Conservation (phyloP, 1,284 basidiomycete species). For the Laetiporus sulphureus region DNA sequence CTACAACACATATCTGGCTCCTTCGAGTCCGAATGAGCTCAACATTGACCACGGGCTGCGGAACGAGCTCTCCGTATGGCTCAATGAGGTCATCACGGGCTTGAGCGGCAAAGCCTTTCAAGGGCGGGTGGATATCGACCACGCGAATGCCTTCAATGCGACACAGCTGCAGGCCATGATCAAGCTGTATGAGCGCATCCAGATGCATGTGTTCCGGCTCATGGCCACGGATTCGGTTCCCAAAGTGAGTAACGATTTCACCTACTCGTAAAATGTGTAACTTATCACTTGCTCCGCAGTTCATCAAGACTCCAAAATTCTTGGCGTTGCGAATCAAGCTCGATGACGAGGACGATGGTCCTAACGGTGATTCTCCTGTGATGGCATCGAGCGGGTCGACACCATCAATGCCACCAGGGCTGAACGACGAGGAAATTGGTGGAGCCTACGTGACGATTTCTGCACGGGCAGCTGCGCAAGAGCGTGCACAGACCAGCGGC, state of each 20-base stretch:
- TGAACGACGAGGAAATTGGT: conserved; percentile 61
- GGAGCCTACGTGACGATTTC: conserved; percentile 83
- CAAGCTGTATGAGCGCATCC: conserved; percentile 91
- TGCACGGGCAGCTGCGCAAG: conserved; percentile 45
- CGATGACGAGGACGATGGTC: conserved; percentile 56
- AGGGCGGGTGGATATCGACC: conserved; percentile 73
- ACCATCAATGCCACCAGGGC: conserved; percentile 62
- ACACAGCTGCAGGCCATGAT: conserved; percentile 95
- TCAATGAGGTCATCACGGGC: conserved; percentile 79
- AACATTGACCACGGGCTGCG: conserved; percentile 98
- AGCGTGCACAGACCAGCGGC: conserved; percentile 12
- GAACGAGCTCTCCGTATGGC: conserved; percentile 89
- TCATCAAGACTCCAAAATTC: conserved; percentile 79
- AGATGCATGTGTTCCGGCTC: conserved; percentile 92
- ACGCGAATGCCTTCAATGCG: conserved; percentile 77
- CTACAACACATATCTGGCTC: conserved; percentile 92
- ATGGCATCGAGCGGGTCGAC: conserved; percentile 23
- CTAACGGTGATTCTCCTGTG: conserved; percentile 23
- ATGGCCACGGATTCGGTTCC: conserved; percentile 99
- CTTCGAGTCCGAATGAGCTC: conserved; percentile 90
- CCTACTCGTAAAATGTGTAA: background rate
- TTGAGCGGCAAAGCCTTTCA: conserved; percentile 72
- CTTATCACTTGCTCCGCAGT: conserved; percentile 35
- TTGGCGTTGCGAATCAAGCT: conserved; percentile 68
- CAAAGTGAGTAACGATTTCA: conserved; percentile 48